These are phyloP conservation scores for Aspergillus aculeatus DNA, from an alignment of 2,329 filamentous ascomycete genomes.

Conservation along the genomic window DNA sequence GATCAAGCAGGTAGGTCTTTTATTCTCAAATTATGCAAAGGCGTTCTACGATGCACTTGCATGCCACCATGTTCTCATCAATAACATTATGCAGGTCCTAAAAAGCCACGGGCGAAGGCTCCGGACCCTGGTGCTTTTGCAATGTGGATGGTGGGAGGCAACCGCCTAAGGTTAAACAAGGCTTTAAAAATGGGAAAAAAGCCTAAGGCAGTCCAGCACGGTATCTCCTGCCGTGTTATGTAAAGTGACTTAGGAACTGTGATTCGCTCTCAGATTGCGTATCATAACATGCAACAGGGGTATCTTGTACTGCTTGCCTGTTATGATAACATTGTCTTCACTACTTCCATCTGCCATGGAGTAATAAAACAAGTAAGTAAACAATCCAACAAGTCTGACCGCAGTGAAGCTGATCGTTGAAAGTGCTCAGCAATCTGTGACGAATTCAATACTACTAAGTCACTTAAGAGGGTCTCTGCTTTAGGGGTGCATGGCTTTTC, in stretches of 20 bases:
- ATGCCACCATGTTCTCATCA: not conserved
- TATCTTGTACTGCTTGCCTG: not conserved
- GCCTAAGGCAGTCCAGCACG: slow-evolving; percentile 36
- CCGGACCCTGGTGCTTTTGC: slow-evolving; percentile 39
- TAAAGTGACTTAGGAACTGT: slow-evolving; percentile 18
- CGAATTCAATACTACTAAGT: slow-evolving; percentile 15
- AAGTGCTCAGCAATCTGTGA: slow-evolving; percentile 3
- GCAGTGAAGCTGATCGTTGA: not conserved
- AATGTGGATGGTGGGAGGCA: slow-evolving; percentile 46
- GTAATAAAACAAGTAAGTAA: not conserved
- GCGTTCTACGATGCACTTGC: not conserved
- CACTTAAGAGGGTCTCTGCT: slow-evolving; percentile 27
- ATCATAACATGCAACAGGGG: not conserved
- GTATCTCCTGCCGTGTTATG: slow-evolving; percentile 31
- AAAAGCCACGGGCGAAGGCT: slow-evolving; percentile 31
- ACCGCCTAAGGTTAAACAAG: slow-evolving; percentile 30
- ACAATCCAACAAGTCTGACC: not conserved
- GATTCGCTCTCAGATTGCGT: slow-evolving; percentile 9
- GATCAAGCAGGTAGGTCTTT: slow-evolving; percentile 33
- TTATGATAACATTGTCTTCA: not conserved
- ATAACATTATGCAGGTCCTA: slow-evolving; percentile 22
- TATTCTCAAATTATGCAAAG: not conserved
- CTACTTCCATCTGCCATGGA: not conserved
- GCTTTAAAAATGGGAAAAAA: slow-evolving; percentile 50
- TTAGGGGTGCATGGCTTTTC: slow-evolving; percentile 48